Evolutionary conservation across 2,329 filamentous ascomycete genomes (phyloP).

Genomic region (Purpureocillium lavendulum): DNA sequence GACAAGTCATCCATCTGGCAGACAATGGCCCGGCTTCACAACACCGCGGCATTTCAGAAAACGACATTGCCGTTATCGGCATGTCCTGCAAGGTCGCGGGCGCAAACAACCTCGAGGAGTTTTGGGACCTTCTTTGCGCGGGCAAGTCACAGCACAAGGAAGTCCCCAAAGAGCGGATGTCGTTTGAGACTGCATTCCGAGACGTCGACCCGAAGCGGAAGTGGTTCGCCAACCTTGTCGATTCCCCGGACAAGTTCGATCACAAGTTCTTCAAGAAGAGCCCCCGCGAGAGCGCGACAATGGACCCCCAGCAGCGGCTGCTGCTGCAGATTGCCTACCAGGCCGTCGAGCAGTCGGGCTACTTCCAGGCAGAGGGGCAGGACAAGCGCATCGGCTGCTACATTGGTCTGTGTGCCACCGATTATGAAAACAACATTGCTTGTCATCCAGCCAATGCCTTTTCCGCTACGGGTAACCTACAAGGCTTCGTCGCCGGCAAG

Average conservation of each 20-base stretch:
- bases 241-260: conserved; percentile 22
- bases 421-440: conserved; percentile 33
- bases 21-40: too few relatives aligned
- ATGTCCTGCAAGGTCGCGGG: conserved; percentile 29
- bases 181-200: neutral
- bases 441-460: conserved; percentile 27
- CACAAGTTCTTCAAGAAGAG: conserved; percentile 31
- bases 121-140: conserved; percentile 19
- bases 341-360: conserved; percentile 21
- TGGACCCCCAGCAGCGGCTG: conserved; percentile 31
- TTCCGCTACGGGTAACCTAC: conserved; percentile 24
- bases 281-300: conserved; percentile 23
- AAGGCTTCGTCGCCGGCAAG: conserved; percentile 22
- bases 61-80: conserved; percentile 27
- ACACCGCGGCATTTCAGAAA: neutral
- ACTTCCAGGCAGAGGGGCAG: conserved; percentile 5
- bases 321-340: conserved; percentile 32
- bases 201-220: too few relatives aligned
- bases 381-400: conserved; percentile 24
- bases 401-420: conserved; percentile 22
- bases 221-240: conserved; percentile 15
- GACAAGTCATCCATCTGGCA: conserved; percentile 9
- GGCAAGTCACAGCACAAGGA: conserved; percentile 8
- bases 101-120: conserved; percentile 20
- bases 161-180: neutral